phyloP scores from a whole-genome alignment of 2,329 filamentous ascomycete genomes.

The Didymella keratinophila region DNA sequence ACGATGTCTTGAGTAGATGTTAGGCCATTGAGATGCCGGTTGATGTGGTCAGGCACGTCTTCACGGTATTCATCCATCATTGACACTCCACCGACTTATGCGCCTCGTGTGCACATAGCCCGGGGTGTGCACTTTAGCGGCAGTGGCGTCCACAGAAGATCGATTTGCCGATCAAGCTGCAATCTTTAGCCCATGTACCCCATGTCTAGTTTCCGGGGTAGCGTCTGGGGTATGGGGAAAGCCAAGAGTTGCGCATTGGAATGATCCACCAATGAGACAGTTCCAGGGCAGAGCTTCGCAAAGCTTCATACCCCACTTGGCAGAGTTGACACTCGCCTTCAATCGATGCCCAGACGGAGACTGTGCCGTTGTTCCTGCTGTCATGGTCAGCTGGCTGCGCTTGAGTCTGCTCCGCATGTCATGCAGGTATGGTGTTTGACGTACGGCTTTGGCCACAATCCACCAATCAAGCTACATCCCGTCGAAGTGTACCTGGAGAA shows the following conservation, averaged over 20 bases:
- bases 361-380: no score
- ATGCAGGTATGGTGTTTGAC: not conserved
- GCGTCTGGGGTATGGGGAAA: slow-evolving; percentile 15
- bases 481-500: not conserved
- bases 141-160: not conserved
- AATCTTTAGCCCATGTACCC: slow-evolving; percentile 3
- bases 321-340: no score
- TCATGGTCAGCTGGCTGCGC: not conserved
- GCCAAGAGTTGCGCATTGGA: slow-evolving; percentile 7
- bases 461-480: not conserved
- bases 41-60: not conserved
- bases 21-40: not conserved
- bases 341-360: not conserved
- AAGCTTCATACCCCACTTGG: slow-evolving; percentile 8
- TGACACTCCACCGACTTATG: not conserved
- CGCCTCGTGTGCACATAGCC: not conserved
- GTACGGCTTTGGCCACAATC: not conserved
- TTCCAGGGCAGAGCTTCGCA: not conserved
- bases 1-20: not conserved
- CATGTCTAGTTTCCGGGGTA: slow-evolving; percentile 4
- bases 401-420: not conserved
- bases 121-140: not conserved
- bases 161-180: not conserved
- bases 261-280: slow-evolving; percentile 16
- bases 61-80: not conserved